Evolutionary conservation across 2,329 filamentous ascomycete genomes (phyloP).

Genomic region (Cercospora berteroae): DNA sequence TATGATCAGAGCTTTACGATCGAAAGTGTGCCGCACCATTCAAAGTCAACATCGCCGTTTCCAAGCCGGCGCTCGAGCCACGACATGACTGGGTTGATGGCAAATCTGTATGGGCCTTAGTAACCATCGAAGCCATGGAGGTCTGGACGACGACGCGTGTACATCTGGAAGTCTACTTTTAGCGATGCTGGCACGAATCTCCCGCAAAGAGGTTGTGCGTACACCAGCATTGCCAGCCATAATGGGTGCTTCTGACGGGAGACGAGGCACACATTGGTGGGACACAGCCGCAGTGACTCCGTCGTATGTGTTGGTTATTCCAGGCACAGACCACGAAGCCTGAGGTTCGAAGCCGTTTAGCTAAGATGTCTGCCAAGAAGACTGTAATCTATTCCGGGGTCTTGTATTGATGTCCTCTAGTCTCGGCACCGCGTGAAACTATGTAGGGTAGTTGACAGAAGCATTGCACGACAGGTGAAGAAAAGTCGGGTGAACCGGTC

Average conservation of each 20-base stretch:
- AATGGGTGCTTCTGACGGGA: neutral
- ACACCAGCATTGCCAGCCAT: neutral
- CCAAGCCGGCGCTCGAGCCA: neutral
- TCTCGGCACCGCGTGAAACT: neutral
- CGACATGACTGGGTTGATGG: neutral
- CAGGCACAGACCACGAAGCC: neutral
- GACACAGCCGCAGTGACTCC: neutral
- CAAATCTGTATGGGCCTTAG: neutral
- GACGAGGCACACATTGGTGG: neutral
- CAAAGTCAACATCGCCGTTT: neutral
- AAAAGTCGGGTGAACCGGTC: neutral
- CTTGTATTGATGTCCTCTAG: neutral
- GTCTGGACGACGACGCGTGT: neutral
- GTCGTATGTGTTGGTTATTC: neutral
- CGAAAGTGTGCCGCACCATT: neutral
- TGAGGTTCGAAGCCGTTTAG: neutral
- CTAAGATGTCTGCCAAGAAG: neutral
- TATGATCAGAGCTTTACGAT: neutral
- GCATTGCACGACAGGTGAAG: neutral
- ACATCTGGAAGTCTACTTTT: neutral
- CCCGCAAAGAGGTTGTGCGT: neutral
- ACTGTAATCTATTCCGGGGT: neutral
- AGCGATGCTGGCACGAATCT: neutral
- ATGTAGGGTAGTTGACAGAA: neutral
- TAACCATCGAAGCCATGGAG: neutral